Base-by-base conservation (phyloP, 805 yeast species). In the Wickerhamiella kurtzmanii region DNA sequence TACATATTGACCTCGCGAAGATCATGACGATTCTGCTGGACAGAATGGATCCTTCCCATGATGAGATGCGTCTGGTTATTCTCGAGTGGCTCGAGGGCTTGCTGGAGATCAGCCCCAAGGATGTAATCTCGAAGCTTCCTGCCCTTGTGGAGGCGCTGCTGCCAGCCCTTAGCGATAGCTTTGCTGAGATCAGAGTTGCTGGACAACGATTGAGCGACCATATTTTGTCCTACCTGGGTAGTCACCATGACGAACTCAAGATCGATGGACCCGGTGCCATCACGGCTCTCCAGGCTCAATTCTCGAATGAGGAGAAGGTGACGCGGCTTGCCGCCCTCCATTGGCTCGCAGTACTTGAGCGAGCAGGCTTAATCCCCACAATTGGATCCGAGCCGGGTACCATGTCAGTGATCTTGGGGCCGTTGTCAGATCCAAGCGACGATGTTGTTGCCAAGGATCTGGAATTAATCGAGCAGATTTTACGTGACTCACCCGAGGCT, bases 281-380 rank as follows among this genome's bases (percentile, higher is more conserved):
- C 13, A 77, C 76, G 55, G 74, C 76, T 50, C 66, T 77, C 0
- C 66, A 81, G 4, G 78, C 86, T 1, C 94, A 87, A 59, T 78
- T 82, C 50, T 64, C 77, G 48, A 79, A 76, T 52, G 85, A 82
- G 45, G 80, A 83, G 54, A 95, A 86, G 50, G 77, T 79, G 22
- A 82, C 96, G 0, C 73, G 92, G 49, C 72, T 86, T 32, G 85
- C 94, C 0, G 80, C 92, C 20, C 66, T 92, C 35, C 95, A 88
- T 53, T 92, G 98, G 98, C 68, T 92, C 28, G 77, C 79, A 15
- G 76, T 85, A 72, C 69, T 92, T 37, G 89, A 87, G 58, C 25
- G 25, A 5, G 41, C 41, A 6, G 25, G 25, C 22, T 17, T 38
- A 6, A 15, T 38, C 8, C 41, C 22, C 5, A 19, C 41, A 38